Evolutionary conservation across 768 basidiomycete genomes (phyloP).

Genomic region (Boletus speciosus): DNA sequence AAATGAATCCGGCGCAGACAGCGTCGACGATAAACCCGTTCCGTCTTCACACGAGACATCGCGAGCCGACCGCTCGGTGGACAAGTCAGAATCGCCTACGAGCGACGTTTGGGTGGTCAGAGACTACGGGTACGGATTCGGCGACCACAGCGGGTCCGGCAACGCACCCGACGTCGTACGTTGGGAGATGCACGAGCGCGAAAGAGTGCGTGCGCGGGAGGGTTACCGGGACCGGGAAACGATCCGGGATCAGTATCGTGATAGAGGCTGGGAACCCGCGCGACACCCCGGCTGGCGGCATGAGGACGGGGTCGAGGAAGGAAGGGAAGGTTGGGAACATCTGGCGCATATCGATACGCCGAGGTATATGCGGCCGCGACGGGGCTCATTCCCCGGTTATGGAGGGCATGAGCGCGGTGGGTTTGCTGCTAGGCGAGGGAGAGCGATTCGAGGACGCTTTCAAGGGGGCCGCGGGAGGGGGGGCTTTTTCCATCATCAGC

Average conservation of each 20-base stretch:
- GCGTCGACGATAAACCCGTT: neutral
- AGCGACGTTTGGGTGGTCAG: slow-evolving; percentile 51
- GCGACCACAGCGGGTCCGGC: slow-evolving; percentile 38
- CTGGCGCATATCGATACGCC: slow-evolving; percentile 11
- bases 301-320: slow-evolving; percentile 28
- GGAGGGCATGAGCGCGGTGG: slow-evolving; percentile 33
- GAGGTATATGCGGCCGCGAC: slow-evolving; percentile 27
- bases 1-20: neutral
- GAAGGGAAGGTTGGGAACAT: slow-evolving; percentile 22
- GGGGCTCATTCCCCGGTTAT: slow-evolving; percentile 34
- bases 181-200: slow-evolving; percentile 30
- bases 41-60: neutral
- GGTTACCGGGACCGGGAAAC: slow-evolving; percentile 11
- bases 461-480: slow-evolving; percentile 36
- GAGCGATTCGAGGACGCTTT: slow-evolving; percentile 38
- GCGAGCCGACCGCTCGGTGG: slow-evolving; percentile 1
- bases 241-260: slow-evolving; percentile 13
- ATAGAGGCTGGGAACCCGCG: slow-evolving; percentile 15
- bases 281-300: slow-evolving; percentile 21
- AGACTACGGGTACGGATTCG: slow-evolving; percentile 66
- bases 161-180: slow-evolving; percentile 30
- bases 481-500: slow-evolving; percentile 33
- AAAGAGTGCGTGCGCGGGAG: slow-evolving; percentile 17
- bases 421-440: slow-evolving; percentile 31
- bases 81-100: slow-evolving; percentile 15